Percentiles rank a stretch among this genome's conserved stretches.
These are phyloP conservation scores for Magnaporthiopsis rhizophila DNA, from an alignment of 2,329 filamentous ascomycete species.

Conservation along the genomic window DNA sequence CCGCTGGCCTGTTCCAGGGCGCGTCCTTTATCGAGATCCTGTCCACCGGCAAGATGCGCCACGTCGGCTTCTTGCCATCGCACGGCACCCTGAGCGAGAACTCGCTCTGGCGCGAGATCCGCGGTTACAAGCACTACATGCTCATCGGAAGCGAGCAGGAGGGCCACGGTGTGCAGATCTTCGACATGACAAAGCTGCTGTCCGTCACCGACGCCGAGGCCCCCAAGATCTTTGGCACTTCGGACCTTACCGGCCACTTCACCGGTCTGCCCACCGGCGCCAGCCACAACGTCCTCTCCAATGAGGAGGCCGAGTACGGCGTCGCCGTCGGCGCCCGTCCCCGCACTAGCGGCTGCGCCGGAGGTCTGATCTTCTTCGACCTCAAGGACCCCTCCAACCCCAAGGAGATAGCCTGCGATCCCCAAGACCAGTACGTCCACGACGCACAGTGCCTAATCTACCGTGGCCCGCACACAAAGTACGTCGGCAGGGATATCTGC, in stretches of 20 bases:
- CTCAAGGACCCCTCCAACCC: conserved; percentile 45
- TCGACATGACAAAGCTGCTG: conserved; percentile 53
- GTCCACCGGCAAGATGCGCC: conserved; percentile 38
- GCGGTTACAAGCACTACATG: conserved; percentile 27
- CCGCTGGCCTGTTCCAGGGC: conserved; percentile 45
- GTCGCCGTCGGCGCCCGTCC: conserved; percentile 34
- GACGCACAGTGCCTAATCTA: conserved; percentile 52
- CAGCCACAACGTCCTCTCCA: conserved; percentile 7
- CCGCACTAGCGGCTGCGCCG: conserved; percentile 17
- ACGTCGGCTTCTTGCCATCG: conserved; percentile 42
- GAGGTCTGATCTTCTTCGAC: conserved; percentile 47
- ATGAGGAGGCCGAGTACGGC: conserved; percentile 25
- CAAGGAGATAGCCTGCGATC: conserved; percentile 43
- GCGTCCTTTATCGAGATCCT: conserved; percentile 46
- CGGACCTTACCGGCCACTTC: conserved; percentile 7
- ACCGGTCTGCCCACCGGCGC: conserved; percentile 8
- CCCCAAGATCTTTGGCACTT: conserved; percentile 13
- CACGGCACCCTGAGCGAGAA: conserved; percentile 15
- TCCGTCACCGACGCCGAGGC: conserved; percentile 30
- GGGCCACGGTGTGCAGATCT: conserved; percentile 52
- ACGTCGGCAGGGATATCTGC: conserved; percentile 43
- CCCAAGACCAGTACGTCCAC: conserved; percentile 51
- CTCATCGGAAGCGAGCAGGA: conserved; percentile 33
- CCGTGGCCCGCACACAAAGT: conserved; percentile 40
- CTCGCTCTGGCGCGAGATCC: conserved; percentile 43